These are phyloP conservation scores for Dacryopinax primogenitus DNA, from an alignment of 768 basidiomycete genomes.

Conservation along the genomic window DNA sequence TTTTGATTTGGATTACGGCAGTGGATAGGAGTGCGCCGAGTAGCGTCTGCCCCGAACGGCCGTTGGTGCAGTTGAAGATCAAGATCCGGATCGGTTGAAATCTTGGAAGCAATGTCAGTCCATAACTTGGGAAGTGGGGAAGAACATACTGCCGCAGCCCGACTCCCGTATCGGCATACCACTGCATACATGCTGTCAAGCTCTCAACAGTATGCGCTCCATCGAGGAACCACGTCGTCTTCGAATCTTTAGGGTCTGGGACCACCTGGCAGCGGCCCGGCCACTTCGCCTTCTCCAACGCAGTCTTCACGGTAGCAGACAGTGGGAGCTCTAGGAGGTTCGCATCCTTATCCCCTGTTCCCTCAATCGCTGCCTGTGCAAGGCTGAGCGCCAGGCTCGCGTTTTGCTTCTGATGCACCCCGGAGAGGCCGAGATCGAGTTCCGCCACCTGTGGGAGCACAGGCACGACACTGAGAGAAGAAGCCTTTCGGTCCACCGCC, in stretches of 20 bases:
- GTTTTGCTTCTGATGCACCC: constrained; percentile 75
- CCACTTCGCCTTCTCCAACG: constrained; percentile 64
- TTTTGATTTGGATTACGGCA: constrained; percentile 35
- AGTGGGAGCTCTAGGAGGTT: constrained; percentile 25
- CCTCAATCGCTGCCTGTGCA: constrained; percentile 29
- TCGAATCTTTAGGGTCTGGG: constrained; percentile 39
- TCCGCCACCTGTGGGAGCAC: constrained; percentile 36
- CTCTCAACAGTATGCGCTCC: constrained; percentile 94
- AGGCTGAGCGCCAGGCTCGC: constrained; percentile 74
- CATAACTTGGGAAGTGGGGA: background rate
- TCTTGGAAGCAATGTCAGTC: background rate
- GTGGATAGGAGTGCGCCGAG: constrained; percentile 46
- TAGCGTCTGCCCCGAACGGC: constrained; percentile 67
- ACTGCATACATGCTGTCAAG: constrained; percentile 69
- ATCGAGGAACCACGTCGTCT: constrained; percentile 77
- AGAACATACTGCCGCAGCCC: constrained; percentile 28
- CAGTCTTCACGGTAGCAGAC: constrained; percentile 42
- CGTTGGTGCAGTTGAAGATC: constrained; percentile 91
- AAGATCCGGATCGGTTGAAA: constrained; percentile 38
- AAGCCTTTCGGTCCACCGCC: constrained; percentile 56
- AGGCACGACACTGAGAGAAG: constrained; percentile 54
- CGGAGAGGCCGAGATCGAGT: constrained; percentile 67
- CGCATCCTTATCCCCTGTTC: background rate
- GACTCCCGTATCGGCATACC: constrained; percentile 60
- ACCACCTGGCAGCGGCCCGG: constrained; percentile 90